Conservation (phyloP, 2,329 filamentous ascomycete genomes). For the Venturia nashicola region DNA sequence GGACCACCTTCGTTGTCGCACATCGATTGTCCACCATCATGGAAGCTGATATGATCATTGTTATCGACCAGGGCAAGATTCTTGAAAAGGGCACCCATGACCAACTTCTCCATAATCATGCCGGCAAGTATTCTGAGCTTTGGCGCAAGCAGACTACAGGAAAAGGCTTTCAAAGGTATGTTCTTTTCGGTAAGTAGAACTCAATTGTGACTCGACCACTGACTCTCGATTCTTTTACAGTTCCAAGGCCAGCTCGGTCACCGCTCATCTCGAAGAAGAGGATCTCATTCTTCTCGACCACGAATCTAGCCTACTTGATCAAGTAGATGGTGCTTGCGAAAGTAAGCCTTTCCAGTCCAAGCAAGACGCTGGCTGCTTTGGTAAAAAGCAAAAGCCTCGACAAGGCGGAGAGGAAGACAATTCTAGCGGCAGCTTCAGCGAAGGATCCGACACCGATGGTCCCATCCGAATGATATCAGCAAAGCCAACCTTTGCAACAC, state of each 20-base stretch:
- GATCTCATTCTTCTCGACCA: neutral
- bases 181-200: neutral
- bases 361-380: neutral
- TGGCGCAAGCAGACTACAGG: slow-evolving; percentile 60
- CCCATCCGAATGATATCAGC: slow-evolving; percentile 5
- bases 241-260: neutral
- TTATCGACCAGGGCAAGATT: slow-evolving; percentile 64
- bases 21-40: slow-evolving; percentile 80
- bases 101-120: slow-evolving; percentile 56
- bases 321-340: slow-evolving; percentile 3
- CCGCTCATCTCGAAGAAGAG: neutral
- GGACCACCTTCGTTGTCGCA: slow-evolving; percentile 57
- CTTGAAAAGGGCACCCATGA: slow-evolving; percentile 69
- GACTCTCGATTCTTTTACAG: neutral
- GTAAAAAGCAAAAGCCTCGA: neutral
- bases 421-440: neutral
- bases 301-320: neutral
- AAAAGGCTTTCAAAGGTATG: neutral
- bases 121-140: slow-evolving; percentile 71
- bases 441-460: neutral
- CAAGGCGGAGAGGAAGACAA: neutral
- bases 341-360: neutral
- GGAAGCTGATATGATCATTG: slow-evolving; percentile 73
- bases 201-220: neutral
- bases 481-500: neutral